These are phyloP conservation scores for Aureobasidium zeae DNA, from an alignment of 2,329 filamentous ascomycete species.

Conservation along the genomic window DNA sequence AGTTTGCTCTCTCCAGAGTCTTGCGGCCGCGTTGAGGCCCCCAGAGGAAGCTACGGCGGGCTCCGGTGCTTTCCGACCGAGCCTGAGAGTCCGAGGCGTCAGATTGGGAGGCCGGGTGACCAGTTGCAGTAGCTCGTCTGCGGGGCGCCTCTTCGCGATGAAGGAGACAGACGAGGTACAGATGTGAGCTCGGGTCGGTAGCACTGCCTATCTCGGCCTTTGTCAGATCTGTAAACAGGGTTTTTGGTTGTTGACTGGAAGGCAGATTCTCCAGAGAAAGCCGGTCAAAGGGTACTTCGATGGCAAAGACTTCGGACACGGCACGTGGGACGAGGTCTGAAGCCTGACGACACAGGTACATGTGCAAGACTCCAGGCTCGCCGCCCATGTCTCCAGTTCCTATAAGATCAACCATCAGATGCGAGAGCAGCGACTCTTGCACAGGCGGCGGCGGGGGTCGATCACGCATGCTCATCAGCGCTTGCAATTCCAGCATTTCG, in stretches of 20 bases:
- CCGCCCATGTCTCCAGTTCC: slow-evolving; percentile 67
- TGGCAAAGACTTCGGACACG: slow-evolving; percentile 73
- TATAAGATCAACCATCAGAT: slow-evolving; percentile 75
- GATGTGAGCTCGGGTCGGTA: slow-evolving; percentile 56
- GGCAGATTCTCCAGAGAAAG: slow-evolving; percentile 53
- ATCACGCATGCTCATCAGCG: slow-evolving; percentile 88
- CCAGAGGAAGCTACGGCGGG: slow-evolving; percentile 47
- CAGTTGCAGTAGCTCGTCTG: neutral
- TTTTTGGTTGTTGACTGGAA: slow-evolving; percentile 62
- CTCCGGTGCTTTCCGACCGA: slow-evolving; percentile 21
- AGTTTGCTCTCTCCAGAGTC: slow-evolving; percentile 18
- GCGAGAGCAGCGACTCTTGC: slow-evolving; percentile 66
- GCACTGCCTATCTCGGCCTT: slow-evolving; percentile 62
- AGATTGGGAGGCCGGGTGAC: neutral
- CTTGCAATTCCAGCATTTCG: slow-evolving; percentile 82
- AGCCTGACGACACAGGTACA: slow-evolving; percentile 67
- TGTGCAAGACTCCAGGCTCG: slow-evolving; percentile 65
- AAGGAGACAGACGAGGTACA: slow-evolving; percentile 79
- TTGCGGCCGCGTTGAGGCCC: slow-evolving; percentile 54
- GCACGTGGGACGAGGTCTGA: slow-evolving; percentile 54
- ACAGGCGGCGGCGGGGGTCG: slow-evolving; percentile 60
- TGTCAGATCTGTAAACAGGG: slow-evolving; percentile 78
- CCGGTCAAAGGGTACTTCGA: slow-evolving; percentile 68
- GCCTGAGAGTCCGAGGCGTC: neutral
- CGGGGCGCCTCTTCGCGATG: slow-evolving; percentile 46